These are phyloP conservation scores for Hirschioporus abietinus DNA, from an alignment of 768 basidiomycete species.

Conservation along the genomic window DNA sequence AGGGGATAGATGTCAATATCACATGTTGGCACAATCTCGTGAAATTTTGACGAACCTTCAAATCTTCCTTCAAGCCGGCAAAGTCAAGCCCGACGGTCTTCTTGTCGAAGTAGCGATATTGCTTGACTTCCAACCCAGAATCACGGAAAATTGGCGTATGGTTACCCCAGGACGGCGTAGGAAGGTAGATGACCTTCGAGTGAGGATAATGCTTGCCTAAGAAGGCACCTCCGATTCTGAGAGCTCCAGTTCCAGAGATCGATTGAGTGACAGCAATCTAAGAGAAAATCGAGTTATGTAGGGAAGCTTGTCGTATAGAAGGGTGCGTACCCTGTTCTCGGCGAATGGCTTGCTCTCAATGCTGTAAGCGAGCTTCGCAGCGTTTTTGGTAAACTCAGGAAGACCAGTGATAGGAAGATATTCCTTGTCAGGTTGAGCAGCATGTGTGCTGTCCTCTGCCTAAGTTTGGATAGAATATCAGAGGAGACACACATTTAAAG, in stretches of 20 bases:
- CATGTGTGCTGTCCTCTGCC: slow-evolving; percentile 72
- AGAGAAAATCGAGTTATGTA: not conserved
- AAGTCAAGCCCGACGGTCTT: slow-evolving; percentile 90
- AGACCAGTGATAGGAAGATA: slow-evolving; percentile 95
- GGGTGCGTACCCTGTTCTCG: slow-evolving; percentile 58
- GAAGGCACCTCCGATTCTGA: slow-evolving; percentile 93
- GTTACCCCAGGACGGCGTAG: slow-evolving; percentile 95
- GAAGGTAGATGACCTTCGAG: slow-evolving; percentile 85
- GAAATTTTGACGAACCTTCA: slow-evolving; percentile 46
- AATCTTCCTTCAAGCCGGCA: slow-evolving; percentile 81
- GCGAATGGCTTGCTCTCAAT: slow-evolving; percentile 67
- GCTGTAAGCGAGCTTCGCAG: slow-evolving; percentile 89
- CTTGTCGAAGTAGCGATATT: slow-evolving; percentile 93
- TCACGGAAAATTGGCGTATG: slow-evolving; percentile 92
- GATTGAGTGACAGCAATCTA: slow-evolving; percentile 87
- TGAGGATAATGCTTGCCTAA: slow-evolving; percentile 84
- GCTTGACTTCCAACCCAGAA: slow-evolving; percentile 88
- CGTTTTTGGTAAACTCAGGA: slow-evolving; percentile 76
- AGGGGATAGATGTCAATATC: not conserved
- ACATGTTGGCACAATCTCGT: not conserved
- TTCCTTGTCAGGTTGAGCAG: slow-evolving; percentile 80
- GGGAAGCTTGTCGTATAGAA: not conserved
- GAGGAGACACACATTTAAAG: slow-evolving; percentile 6
- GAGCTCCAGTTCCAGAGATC: slow-evolving; percentile 96
- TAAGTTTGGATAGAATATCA: slow-evolving; percentile 24